phyloP scores from a whole-genome alignment of 441 rosid species.

The Adansonia rubrostipa region DNA sequence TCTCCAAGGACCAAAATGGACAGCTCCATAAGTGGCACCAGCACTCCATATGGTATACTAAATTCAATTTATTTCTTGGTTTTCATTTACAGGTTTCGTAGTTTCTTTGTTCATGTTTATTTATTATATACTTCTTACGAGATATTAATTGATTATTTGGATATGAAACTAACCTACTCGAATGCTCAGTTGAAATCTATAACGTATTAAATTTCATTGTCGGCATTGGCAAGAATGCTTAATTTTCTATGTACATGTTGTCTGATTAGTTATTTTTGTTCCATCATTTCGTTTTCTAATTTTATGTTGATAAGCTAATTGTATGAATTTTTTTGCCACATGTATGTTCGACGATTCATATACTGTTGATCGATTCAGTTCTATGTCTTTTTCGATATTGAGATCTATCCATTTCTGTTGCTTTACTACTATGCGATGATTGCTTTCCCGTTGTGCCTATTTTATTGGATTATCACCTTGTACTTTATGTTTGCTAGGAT shows the following conservation, averaged over 20 bases:
- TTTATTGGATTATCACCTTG: neutral
- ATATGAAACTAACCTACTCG: neutral
- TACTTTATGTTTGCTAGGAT: neutral
- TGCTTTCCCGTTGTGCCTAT: constrained; percentile 1
- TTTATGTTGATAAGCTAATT: constrained; percentile 8
- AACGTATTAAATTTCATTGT: neutral
- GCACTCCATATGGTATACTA: constrained; percentile 43
- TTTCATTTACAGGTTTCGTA: neutral
- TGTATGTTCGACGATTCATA: neutral
- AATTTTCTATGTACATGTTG: constrained; percentile 9
- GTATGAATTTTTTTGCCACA: constrained; percentile 16
- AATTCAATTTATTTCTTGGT: constrained; percentile 14
- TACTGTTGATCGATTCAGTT: neutral
- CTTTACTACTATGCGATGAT: neutral
- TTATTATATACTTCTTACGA: neutral
- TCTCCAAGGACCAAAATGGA: constrained; percentile 45
- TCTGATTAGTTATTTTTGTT: neutral
- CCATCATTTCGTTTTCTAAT: neutral
- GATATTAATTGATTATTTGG: constrained; percentile 14
- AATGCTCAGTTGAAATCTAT: constrained; percentile 4
- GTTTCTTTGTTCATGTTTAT: constrained; percentile 8
- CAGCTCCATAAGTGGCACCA: constrained; percentile 35
- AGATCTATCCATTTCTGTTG: neutral
- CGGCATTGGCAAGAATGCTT: neutral
- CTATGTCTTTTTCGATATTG: neutral